Evolutionary conservation across 495 filamentous ascomycete species (phyloP).

Genomic region (Chaetomium tenue): DNA sequence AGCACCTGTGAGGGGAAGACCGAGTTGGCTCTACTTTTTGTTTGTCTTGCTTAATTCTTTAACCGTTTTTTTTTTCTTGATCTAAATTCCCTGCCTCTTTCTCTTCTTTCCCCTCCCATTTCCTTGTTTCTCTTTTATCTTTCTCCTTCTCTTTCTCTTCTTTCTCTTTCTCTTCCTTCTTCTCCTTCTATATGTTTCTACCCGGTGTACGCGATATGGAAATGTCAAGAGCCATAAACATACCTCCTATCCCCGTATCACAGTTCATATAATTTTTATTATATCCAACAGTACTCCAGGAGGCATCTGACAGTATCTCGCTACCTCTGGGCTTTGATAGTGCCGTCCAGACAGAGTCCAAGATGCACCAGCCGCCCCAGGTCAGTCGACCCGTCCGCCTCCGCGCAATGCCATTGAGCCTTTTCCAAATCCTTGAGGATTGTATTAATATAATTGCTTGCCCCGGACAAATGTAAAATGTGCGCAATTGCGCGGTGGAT

Average conservation of each 20-base stretch:
- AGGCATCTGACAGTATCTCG: too few species aligned
- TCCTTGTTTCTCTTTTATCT: too few species aligned
- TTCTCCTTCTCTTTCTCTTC: too few species aligned
- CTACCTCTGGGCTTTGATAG: too few species aligned
- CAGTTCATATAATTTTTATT: too few species aligned
- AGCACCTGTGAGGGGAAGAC: background rate
- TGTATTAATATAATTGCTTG: conserved; percentile 8
- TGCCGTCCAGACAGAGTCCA: conserved; percentile 8
- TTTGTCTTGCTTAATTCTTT: background rate
- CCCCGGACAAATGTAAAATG: conserved; percentile 14
- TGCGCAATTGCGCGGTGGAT: conserved; percentile 7
- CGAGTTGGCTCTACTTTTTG: background rate
- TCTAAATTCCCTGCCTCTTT: too few species aligned
- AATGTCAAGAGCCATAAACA: too few species aligned
- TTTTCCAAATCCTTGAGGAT: conserved; percentile 14
- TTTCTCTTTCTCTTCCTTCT: background rate
- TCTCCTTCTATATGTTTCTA: background rate
- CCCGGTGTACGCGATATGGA: too few species aligned
- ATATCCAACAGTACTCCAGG: too few species aligned
- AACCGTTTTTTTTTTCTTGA: too few species aligned
- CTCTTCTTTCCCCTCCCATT: too few species aligned
- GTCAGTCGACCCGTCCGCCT: conserved; percentile 17
- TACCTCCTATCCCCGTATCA: too few species aligned
- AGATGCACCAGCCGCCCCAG: conserved; percentile 16
- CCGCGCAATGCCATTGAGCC: conserved; percentile 1